Percentiles rank a stretch among this genome's conserved stretches.
phyloP scores from a whole-genome alignment of 129 eudicot species.

The Heracleum sosnowskyi region DNA sequence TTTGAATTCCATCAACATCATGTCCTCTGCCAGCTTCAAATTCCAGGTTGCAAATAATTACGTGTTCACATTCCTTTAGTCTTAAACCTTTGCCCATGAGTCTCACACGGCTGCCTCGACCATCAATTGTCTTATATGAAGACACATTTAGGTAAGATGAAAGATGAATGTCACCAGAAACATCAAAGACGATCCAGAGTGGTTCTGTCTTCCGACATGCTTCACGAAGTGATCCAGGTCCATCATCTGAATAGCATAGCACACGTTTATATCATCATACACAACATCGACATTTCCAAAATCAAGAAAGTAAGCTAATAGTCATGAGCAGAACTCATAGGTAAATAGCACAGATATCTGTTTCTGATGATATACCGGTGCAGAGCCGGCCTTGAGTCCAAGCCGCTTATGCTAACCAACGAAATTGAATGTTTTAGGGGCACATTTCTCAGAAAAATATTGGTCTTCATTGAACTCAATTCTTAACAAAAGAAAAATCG shows the following conservation, averaged over 20 bases:
- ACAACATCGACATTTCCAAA: not conserved
- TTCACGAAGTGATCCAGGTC: constrained; percentile 88
- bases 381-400: no score
- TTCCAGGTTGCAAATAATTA: constrained; percentile 75
- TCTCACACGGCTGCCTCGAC: constrained; percentile 72
- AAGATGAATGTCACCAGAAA: constrained; percentile 74
- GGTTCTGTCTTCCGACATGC: constrained; percentile 81
- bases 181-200: constrained; percentile 70
- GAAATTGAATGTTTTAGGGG: no score
- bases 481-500: no score
- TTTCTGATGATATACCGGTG: no score
- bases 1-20: constrained; percentile 93
- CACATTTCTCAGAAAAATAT: no score
- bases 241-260: constrained; percentile 59
- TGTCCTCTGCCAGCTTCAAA: constrained; percentile 84
- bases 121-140: constrained; percentile 82
- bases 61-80: constrained; percentile 78
- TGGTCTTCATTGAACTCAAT: no score
- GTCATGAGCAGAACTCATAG: not conserved
- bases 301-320: not conserved
- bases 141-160: constrained; percentile 66
- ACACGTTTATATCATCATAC: not conserved
- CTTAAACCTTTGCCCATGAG: constrained; percentile 76
- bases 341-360: not conserved
- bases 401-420: no score